Conservation (phyloP, 208 protist genomes). For the Polymyxa betae region DNA sequence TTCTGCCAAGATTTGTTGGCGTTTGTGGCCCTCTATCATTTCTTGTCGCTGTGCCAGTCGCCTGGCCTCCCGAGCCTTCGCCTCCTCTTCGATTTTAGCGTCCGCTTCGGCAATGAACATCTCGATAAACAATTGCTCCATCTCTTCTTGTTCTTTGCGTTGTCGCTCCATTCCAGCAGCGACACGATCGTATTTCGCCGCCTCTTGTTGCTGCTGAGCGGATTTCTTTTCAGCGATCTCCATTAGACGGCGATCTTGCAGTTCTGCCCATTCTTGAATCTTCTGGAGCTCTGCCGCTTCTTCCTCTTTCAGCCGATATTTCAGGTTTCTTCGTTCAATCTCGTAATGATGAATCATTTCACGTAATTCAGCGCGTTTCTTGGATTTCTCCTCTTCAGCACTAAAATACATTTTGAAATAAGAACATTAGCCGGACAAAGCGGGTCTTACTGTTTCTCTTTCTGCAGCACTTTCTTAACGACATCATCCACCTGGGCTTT, state of each 20-base stretch:
- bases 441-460: conserved; percentile 56
- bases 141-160: conserved; percentile 62
- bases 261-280: conserved; percentile 56
- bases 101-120: conserved; percentile 60
- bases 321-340: conserved; percentile 53
- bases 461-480: conserved; percentile 58
- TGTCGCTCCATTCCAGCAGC: conserved; percentile 52
- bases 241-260: conserved; percentile 49
- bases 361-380: conserved; percentile 55
- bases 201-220: not conserved
- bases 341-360: conserved; percentile 65
- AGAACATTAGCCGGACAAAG: not conserved
- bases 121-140: conserved; percentile 65
- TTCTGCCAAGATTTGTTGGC: not conserved
- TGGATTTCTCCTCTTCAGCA: conserved; percentile 32
- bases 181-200: conserved; percentile 54
- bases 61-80: conserved; percentile 47
- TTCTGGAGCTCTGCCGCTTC: conserved; percentile 52
- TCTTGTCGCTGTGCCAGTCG: conserved; percentile 61
- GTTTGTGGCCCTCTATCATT: conserved; percentile 51
- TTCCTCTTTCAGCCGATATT: conserved; percentile 59
- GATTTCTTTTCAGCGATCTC: conserved; percentile 54
- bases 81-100: conserved; percentile 7
- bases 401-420: not conserved
- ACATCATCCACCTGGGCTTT: conserved; percentile 67